These are phyloP conservation scores for Cladobotryum mycophilum DNA, from an alignment of 2,329 filamentous ascomycete species.

Conservation along the genomic window DNA sequence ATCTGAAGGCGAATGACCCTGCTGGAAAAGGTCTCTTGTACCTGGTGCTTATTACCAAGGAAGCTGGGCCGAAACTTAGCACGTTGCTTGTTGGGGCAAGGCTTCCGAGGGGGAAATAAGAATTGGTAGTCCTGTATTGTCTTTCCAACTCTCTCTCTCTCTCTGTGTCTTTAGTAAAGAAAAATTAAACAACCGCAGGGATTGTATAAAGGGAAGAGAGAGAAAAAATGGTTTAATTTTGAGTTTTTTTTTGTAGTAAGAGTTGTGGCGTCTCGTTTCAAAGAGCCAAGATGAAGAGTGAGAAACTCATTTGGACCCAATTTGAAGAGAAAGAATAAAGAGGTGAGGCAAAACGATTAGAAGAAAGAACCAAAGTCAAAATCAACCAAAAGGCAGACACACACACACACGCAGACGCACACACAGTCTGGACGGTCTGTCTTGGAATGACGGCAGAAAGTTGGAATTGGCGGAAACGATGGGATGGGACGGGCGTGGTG, in stretches of 20 bases:
- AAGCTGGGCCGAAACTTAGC: neutral
- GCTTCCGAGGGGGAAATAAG: neutral
- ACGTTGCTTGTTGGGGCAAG: neutral
- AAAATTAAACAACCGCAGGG: neutral
- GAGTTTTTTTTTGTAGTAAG: too few species aligned
- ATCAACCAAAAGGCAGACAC: too few species aligned
- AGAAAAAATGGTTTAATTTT: too few species aligned
- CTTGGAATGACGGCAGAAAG: constrained; percentile 3
- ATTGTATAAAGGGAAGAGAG: too few species aligned
- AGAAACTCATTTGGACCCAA: too few species aligned
- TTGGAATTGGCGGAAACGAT: constrained; percentile 1
- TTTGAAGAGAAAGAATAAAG: too few species aligned
- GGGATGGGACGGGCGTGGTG: constrained; percentile 6
- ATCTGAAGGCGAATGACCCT: constrained; percentile 1
- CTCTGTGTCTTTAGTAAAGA: neutral
- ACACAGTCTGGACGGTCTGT: neutral
- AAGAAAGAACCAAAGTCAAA: too few species aligned
- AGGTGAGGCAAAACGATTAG: too few species aligned
- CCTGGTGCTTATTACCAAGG: neutral
- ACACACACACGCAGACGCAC: too few species aligned
- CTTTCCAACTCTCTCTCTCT: too few species aligned
- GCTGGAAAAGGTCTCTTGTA: neutral
- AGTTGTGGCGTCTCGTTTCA: too few species aligned
- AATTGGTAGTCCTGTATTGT: neutral
- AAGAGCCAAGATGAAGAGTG: too few species aligned